A percentile compares a stretch with the other conserved stretches of the same genome.
phyloP scores from a whole-genome alignment of 305 asterid genomes.

The Rubia tinctorum region DNA sequence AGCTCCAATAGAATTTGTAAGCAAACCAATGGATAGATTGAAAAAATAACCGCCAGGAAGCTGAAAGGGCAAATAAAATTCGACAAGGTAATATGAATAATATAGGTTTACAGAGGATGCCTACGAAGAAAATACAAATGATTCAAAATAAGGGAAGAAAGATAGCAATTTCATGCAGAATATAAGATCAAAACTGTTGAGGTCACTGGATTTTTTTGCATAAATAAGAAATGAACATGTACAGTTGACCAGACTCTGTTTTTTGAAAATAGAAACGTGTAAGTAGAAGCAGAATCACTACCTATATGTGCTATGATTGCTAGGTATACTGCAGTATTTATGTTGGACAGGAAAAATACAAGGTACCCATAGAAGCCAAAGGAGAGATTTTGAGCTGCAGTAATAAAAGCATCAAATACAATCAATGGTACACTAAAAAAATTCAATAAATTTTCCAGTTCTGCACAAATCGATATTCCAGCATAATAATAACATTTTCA shows the following conservation, averaged over 20 bases:
- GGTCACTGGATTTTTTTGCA: conserved; percentile 87
- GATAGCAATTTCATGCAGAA: too few relatives aligned
- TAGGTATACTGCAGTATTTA: conserved; percentile 79
- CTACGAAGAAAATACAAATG: too few relatives aligned
- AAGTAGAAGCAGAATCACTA: conserved; percentile 29
- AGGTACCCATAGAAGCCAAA: conserved; percentile 71
- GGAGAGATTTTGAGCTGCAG: conserved; percentile 84
- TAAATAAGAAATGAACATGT: conserved; percentile 25
- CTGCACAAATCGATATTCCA: conserved; percentile 16
- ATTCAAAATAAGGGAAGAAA: too few relatives aligned
- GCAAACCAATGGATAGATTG: conserved; percentile 91
- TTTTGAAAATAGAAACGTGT: conserved; percentile 22
- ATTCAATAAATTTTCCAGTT: conserved; percentile 29
- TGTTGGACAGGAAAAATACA: conserved; percentile 67
- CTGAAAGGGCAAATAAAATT: conserved; percentile 39
- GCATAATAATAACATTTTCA: conserved; percentile 10
- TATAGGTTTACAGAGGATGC: too few relatives aligned
- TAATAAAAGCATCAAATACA: conserved; percentile 75
- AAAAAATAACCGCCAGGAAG: conserved; percentile 98
- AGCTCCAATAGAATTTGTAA: conserved; percentile 98
- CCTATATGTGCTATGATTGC: conserved; percentile 85
- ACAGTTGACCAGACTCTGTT: conserved; percentile 2
- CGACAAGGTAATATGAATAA: too few relatives aligned
- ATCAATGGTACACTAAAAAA: conserved; percentile 69
- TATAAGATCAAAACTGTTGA: conserved; percentile 94